phyloP scores from a whole-genome alignment of 2,329 filamentous ascomycete species.

The Neonectria coccinea region DNA sequence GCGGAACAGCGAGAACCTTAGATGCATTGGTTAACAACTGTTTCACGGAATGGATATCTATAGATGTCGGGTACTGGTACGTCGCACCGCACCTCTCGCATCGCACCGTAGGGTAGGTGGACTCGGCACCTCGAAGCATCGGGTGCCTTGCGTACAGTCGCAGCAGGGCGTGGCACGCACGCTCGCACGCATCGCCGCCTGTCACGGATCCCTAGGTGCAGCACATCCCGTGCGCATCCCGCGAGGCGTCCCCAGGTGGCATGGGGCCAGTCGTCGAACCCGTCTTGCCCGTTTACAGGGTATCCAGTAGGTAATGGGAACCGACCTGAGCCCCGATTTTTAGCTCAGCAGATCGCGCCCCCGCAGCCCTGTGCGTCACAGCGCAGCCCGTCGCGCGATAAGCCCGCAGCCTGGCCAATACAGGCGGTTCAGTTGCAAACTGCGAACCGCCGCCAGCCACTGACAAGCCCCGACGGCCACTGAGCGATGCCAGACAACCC shows the following conservation, averaged over 20 bases:
- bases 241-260: background rate
- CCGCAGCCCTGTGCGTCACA: conserved; percentile 38
- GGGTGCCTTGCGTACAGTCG: background rate
- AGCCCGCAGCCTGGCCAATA: conserved; percentile 40
- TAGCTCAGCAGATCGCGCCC: conserved; percentile 43
- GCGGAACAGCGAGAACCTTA: background rate
- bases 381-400: conserved; percentile 34
- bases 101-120: background rate
- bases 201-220: conserved; percentile 1
- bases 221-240: conserved; percentile 1
- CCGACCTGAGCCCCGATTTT: conserved; percentile 36
- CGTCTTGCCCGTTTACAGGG: background rate
- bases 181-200: background rate
- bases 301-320: conserved; percentile 14
- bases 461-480: background rate
- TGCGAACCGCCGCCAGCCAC: conserved; percentile 3
- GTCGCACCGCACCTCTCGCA: background rate
- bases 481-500: background rate
- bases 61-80: background rate
- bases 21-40: too few species aligned
- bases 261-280: background rate
- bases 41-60: background rate
- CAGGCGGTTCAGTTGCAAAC: conserved; percentile 37
- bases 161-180: background rate
- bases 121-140: too few species aligned